Conservation (phyloP, 2,329 filamentous ascomycete species). For the Verticillium isaacii region DNA sequence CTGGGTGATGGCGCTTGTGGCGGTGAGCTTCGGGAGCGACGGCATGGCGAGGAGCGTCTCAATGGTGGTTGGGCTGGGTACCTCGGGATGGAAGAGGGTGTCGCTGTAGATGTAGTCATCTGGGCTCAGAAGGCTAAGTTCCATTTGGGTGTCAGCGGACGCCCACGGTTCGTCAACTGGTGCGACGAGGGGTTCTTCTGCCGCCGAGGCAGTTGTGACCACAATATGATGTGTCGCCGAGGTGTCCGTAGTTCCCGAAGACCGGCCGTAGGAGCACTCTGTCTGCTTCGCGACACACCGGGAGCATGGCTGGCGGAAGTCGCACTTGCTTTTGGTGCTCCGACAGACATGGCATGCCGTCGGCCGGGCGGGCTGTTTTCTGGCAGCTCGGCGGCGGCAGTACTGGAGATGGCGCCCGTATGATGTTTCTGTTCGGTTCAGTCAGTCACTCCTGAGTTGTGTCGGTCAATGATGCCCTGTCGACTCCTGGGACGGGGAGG, state of each 20-base stretch:
- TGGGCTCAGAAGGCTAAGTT: not conserved
- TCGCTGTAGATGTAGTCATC: not conserved
- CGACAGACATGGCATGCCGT: constrained; percentile 1
- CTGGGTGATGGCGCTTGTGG: not conserved
- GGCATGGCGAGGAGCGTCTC: not conserved
- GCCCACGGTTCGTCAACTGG: not conserved
- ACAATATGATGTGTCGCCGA: not conserved
- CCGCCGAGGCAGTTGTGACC: not conserved
- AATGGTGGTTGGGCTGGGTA: not conserved
- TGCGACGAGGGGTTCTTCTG: not conserved
- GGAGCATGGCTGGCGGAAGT: not conserved
- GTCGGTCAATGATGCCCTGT: too few relatives aligned
- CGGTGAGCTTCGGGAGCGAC: not conserved
- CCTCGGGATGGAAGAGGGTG: not conserved
- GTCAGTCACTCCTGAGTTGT: not conserved
- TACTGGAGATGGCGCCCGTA: constrained; percentile 3
- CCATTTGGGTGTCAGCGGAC: not conserved
- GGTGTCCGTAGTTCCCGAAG: not conserved
- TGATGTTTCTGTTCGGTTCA: constrained; percentile 7
- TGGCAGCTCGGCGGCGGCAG: constrained; percentile 1
- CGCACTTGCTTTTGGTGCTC: constrained; percentile 2
- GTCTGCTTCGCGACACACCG: not conserved
- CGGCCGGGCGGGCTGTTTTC: not conserved
- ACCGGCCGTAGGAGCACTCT: not conserved
- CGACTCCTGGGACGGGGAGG: too few relatives aligned